Evolutionary conservation across 495 filamentous ascomycete genomes (phyloP).

Genomic region (Wilcoxina mikolae): DNA sequence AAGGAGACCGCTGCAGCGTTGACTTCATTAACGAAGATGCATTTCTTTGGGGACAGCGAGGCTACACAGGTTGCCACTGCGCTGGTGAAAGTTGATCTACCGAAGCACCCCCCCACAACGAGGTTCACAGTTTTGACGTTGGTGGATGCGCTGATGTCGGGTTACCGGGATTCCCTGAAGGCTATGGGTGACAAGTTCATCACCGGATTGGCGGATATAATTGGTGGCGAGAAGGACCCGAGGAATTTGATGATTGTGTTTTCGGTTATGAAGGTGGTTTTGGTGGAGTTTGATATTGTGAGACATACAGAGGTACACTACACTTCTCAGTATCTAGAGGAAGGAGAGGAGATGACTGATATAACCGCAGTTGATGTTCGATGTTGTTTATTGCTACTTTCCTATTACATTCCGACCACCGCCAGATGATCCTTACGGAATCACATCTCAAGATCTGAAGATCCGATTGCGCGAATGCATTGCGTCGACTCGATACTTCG

Average conservation of each 20-base stretch:
- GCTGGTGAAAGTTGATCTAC: slow-evolving; percentile 35
- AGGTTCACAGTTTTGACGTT: slow-evolving; percentile 50
- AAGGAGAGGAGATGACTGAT: background rate
- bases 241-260: slow-evolving; percentile 67
- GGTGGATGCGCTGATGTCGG: slow-evolving; percentile 49
- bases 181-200: slow-evolving; percentile 46
- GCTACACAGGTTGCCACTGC: slow-evolving; percentile 33
- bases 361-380: slow-evolving; percentile 43
- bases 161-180: slow-evolving; percentile 43
- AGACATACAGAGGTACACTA: slow-evolving; percentile 44
- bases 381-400: slow-evolving; percentile 65
- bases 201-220: slow-evolving; percentile 48
- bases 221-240: slow-evolving; percentile 64
- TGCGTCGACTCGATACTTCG: slow-evolving; percentile 50
- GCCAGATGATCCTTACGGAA: slow-evolving; percentile 59
- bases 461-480: slow-evolving; percentile 55
- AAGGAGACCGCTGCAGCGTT: slow-evolving; percentile 21
- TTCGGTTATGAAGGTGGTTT: slow-evolving; percentile 53
- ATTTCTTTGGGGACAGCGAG: slow-evolving; percentile 38
- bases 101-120: slow-evolving; percentile 47
- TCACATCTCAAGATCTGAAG: slow-evolving; percentile 60
- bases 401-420: slow-evolving; percentile 64
- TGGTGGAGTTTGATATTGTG: slow-evolving; percentile 58
- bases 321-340: background rate
- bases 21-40: slow-evolving; percentile 40